These are phyloP conservation scores for Yarrowia deformans DNA, from an alignment of 805 yeast genomes.

Conservation along the genomic window DNA sequence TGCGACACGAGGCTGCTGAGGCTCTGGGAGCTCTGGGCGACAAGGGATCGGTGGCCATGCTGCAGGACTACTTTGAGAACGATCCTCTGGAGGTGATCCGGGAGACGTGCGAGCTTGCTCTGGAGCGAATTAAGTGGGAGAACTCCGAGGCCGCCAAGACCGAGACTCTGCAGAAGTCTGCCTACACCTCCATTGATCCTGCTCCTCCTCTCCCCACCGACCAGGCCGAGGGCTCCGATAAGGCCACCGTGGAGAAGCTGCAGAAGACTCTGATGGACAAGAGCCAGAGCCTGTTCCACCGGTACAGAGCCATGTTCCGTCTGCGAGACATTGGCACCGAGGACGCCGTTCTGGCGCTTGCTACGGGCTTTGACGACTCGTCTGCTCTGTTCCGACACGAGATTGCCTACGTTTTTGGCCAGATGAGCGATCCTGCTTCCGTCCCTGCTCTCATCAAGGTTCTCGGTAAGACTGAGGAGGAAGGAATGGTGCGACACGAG, in stretches of 20 bases:
- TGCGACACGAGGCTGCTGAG: constrained; percentile 99
- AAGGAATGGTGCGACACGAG: constrained; percentile 99
- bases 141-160: constrained; percentile 67
- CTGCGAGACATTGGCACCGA: constrained; percentile 92
- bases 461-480: constrained; percentile 77
- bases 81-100: constrained; percentile 89
- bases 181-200: constrained; percentile 91
- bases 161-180: constrained; percentile 76
- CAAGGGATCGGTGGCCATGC: constrained; percentile 67
- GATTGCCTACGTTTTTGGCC: constrained; percentile 98
- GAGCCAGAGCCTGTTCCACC: constrained; percentile 78
- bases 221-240: constrained; percentile 56
- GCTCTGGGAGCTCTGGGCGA: constrained; percentile 97
- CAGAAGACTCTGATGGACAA: constrained; percentile 77
- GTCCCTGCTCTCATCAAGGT: constrained; percentile 88
- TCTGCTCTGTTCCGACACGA: constrained; percentile 97
- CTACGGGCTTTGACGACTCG: constrained; percentile 86
- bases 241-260: constrained; percentile 63
- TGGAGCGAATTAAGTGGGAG: constrained; percentile 94
- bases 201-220: constrained; percentile 91
- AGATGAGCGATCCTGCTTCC: constrained; percentile 89
- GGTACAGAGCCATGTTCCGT: constrained; percentile 98
- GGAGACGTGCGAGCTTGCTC: constrained; percentile 97
- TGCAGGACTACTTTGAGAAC: constrained; percentile 66
- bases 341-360: constrained; percentile 91